These are phyloP conservation scores for Mycena rosella DNA, from an alignment of 768 basidiomycete genomes.

Conservation along the genomic window DNA sequence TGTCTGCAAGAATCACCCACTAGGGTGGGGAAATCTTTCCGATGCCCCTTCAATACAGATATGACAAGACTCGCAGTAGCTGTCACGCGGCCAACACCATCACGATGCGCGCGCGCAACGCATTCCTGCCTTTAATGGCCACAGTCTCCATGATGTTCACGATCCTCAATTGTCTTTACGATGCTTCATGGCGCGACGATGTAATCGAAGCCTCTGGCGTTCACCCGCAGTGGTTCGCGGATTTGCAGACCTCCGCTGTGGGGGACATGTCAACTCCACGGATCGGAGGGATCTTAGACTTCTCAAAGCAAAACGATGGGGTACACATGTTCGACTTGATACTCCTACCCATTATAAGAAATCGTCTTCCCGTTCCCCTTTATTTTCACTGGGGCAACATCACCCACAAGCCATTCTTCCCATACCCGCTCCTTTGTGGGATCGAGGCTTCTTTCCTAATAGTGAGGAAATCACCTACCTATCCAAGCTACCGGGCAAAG, in stretches of 20 bases:
- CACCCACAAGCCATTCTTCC: neutral
- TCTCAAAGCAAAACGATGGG: neutral
- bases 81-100: neutral
- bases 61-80: neutral
- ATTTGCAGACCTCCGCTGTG: neutral
- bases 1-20: neutral
- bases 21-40: neutral
- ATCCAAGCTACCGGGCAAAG: neutral
- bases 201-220: neutral
- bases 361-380: conserved; percentile 18
- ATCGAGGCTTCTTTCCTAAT: neutral
- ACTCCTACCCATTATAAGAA: neutral
- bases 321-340: neutral
- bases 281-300: conserved; percentile 26
- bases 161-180: neutral
- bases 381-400: conserved; percentile 22
- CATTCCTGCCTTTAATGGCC: conserved; percentile 24
- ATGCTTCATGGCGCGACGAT: neutral
- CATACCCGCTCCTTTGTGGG: neutral
- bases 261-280: conserved; percentile 7
- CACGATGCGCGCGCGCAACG: conserved; percentile 14
- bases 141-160: neutral
- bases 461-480: neutral
- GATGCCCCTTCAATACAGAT: neutral
- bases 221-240: neutral